These are phyloP conservation scores for Diaporthe amygdali DNA, from an alignment of 2,329 filamentous ascomycete species.

Conservation along the genomic window DNA sequence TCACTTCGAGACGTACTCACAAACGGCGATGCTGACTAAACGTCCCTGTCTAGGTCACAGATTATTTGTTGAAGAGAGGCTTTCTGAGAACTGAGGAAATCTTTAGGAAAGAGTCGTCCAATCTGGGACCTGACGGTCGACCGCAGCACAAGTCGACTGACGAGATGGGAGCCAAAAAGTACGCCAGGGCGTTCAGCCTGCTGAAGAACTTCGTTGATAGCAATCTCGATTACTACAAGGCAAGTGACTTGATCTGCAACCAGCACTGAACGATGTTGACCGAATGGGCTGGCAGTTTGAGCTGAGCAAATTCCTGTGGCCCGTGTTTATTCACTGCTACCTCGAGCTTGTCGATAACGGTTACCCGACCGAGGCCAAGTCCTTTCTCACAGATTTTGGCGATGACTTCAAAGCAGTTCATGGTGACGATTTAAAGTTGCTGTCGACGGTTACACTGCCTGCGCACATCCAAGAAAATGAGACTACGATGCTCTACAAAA, in stretches of 20 bases:
- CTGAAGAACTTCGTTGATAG: constrained; percentile 87
- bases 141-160: constrained; percentile 71
- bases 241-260: constrained; percentile 37
- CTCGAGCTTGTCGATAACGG: constrained; percentile 77
- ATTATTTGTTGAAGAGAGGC: constrained; percentile 94
- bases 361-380: constrained; percentile 73
- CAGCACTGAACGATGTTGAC: background rate
- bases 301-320: constrained; percentile 87
- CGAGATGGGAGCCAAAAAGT: constrained; percentile 77
- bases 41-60: constrained; percentile 66
- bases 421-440: constrained; percentile 76
- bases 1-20: background rate
- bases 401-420: constrained; percentile 77
- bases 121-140: constrained; percentile 80
- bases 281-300: constrained; percentile 68
- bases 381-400: constrained; percentile 74
- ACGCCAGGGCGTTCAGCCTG: constrained; percentile 74
- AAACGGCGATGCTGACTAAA: background rate
- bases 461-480: constrained; percentile 79
- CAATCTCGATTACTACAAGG: constrained; percentile 93
- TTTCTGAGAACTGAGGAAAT: constrained; percentile 93
- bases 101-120: constrained; percentile 87
- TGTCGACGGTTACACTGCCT: constrained; percentile 77
- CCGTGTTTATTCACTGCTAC: constrained; percentile 91
- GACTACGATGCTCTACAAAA: constrained; percentile 79